Conservation (phyloP, 805 yeast species). For the Zygosaccharomyces siamensis region DNA sequence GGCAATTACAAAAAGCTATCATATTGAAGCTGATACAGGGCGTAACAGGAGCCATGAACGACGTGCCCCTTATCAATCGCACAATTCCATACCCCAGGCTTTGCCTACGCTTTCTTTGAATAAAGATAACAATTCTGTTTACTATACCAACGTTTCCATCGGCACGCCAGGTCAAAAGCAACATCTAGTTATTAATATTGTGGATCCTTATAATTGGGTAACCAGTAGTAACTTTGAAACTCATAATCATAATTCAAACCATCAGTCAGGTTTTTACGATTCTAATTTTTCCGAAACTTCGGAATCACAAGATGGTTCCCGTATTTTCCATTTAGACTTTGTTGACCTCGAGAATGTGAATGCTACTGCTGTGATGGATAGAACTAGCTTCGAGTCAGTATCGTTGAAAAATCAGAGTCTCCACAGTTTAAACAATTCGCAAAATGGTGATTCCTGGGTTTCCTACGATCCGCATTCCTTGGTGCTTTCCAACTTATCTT, state of each 20-base stretch:
- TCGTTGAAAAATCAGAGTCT: slow-evolving; percentile 1
- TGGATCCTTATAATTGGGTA: slow-evolving; percentile 39
- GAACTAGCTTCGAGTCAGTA: slow-evolving; percentile 16
- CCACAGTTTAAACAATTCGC: background rate
- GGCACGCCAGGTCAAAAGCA: slow-evolving; percentile 34
- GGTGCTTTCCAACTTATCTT: slow-evolving; percentile 29
- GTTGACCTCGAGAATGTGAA: slow-evolving; percentile 24
- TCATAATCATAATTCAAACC: slow-evolving; percentile 10
- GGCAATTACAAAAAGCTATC: too few species aligned
- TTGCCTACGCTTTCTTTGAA: slow-evolving; percentile 28
- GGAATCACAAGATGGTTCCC: slow-evolving; percentile 5
- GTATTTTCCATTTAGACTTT: slow-evolving; percentile 18
- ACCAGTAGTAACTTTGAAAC: slow-evolving; percentile 17
- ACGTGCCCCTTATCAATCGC: background rate
- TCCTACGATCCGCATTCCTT: slow-evolving; percentile 6
- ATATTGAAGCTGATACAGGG: background rate
- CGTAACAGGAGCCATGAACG: background rate
- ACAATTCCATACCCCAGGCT: background rate
- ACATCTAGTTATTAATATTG: slow-evolving; percentile 34
- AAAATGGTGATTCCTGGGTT: background rate
- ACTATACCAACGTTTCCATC: slow-evolving; percentile 32
- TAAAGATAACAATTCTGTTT: slow-evolving; percentile 21
- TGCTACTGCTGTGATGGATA: slow-evolving; percentile 26
- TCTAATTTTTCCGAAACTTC: slow-evolving; percentile 20
- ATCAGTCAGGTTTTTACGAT: slow-evolving; percentile 15